Evolutionary conservation across 2,329 filamentous ascomycete species (phyloP).

Genomic region (Aspergillus alliaceus): DNA sequence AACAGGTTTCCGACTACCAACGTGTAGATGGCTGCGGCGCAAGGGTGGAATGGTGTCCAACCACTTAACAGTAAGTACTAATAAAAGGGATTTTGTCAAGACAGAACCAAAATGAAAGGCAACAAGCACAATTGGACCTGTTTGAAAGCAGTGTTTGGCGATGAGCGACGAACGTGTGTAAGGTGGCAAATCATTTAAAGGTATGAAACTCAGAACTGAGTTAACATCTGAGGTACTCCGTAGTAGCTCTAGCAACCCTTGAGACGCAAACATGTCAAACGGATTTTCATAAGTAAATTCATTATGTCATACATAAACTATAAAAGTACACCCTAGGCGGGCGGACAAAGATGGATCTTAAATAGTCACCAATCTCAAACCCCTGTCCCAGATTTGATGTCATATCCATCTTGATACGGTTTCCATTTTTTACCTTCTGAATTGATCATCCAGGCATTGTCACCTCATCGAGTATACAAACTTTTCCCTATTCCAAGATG

Average conservation of each 20-base stretch:
- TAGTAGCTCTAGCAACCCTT: constrained; percentile 1
- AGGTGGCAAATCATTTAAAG: constrained; percentile 17
- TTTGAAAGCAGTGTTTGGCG: not conserved
- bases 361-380: not conserved
- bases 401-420: no score
- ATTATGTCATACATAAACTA: not conserved
- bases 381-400: not conserved
- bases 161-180: constrained; percentile 10
- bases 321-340: no score
- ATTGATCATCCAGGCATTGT: no score
- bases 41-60: not conserved
- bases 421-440: no score
- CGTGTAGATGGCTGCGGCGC: not conserved
- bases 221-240: not conserved
- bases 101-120: not conserved
- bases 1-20: not conserved
- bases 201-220: not conserved
- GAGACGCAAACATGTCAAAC: constrained; percentile 20
- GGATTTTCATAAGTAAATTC: no score
- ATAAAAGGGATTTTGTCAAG: not conserved
- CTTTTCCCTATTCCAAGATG: not conserved
- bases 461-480: no score
- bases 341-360: no score
- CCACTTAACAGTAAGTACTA: not conserved
- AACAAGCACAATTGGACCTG: not conserved